Conservation (phyloP, 352 stramenopile genomes). For the Lagenidium sp. region DNA sequence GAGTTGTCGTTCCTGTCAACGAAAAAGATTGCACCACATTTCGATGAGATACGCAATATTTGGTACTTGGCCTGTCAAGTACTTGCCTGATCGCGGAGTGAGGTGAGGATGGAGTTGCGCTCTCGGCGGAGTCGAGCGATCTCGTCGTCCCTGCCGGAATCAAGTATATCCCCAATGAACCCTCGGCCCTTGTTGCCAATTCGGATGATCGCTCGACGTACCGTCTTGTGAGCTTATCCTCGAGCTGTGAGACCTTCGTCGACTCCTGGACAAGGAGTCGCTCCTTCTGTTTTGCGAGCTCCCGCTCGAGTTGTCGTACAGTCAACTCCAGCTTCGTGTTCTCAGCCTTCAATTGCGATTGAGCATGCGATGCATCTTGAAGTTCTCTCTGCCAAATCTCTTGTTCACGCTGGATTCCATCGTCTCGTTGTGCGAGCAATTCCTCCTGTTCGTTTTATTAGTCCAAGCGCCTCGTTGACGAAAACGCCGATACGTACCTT, state of each 20-base stretch:
- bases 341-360: slow-evolving; percentile 38
- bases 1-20: no score
- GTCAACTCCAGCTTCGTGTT: slow-evolving; percentile 49
- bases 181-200: not conserved
- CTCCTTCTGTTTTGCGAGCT: slow-evolving; percentile 45
- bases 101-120: slow-evolving; percentile 47
- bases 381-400: slow-evolving; percentile 52
- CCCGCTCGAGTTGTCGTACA: slow-evolving; percentile 48
- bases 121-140: slow-evolving; percentile 48
- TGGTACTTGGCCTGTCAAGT: no score
- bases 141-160: slow-evolving; percentile 36
- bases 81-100: slow-evolving; percentile 37
- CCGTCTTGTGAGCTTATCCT: slow-evolving; percentile 30
- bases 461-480: not conserved
- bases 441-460: slow-evolving; percentile 22
- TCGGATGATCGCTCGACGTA: slow-evolving; percentile 4
- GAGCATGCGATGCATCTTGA: slow-evolving; percentile 32
- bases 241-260: slow-evolving; percentile 26
- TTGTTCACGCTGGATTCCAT: slow-evolving; percentile 34
- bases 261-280: slow-evolving; percentile 30
- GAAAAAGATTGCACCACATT: no score
- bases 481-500: slow-evolving; percentile 4
- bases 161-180: not conserved
- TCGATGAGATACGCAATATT: no score
- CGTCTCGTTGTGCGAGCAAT: slow-evolving; percentile 9